These are phyloP conservation scores for Tetracladium setigerum DNA, from an alignment of 495 filamentous ascomycete species.

Conservation along the genomic window DNA sequence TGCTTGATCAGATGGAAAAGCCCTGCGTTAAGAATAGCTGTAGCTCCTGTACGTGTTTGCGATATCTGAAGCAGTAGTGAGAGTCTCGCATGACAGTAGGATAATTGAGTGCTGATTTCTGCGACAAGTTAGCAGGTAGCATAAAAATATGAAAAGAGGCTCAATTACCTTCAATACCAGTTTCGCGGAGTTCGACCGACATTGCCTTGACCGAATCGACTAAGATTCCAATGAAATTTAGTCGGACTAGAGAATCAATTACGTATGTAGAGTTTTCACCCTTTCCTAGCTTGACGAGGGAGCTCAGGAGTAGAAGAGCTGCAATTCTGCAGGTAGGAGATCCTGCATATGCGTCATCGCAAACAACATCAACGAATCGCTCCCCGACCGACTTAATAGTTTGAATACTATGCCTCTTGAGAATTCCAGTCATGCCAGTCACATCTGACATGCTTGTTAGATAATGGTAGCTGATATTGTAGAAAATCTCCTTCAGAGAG, in stretches of 20 bases:
- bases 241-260: constrained; percentile 67
- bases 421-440: constrained; percentile 22
- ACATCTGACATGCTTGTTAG: constrained; percentile 61
- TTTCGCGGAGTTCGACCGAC: constrained; percentile 53
- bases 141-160: constrained; percentile 10
- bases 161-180: constrained; percentile 23
- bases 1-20: constrained; percentile 77
- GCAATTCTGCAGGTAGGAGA: constrained; percentile 74
- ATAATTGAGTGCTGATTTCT: constrained; percentile 28
- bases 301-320: constrained; percentile 66
- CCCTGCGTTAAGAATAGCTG: constrained; percentile 73
- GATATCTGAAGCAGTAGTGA: constrained; percentile 78
- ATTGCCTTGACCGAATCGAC: constrained; percentile 75
- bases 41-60: constrained; percentile 71
- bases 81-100: constrained; percentile 68
- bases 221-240: constrained; percentile 85
- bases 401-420: constrained; percentile 53
- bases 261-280: constrained; percentile 59
- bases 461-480: constrained; percentile 82
- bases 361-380: constrained; percentile 73
- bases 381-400: constrained; percentile 72
- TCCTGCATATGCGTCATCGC: constrained; percentile 87
- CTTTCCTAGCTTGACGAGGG: constrained; percentile 58
- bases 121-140: constrained; percentile 8
- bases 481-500: constrained; percentile 70